Evolutionary conservation across 371 early-diverging fungal species (phyloP).

Genomic region (Nosema muscidifuracis): DNA sequence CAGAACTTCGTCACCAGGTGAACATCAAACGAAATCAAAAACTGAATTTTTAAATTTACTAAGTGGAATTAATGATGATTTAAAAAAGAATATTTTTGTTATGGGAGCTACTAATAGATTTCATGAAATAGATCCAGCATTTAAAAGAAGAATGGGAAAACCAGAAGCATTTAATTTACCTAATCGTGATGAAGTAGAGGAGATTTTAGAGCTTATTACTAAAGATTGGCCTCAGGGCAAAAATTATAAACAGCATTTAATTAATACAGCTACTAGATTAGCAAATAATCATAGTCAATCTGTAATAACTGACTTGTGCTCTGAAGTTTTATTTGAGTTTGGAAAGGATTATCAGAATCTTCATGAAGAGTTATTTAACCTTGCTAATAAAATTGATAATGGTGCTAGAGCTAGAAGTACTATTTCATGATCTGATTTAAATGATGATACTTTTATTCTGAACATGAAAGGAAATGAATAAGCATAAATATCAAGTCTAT

Average conservation of each 20-base stretch:
- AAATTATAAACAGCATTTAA: background rate
- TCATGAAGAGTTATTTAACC: too few species aligned
- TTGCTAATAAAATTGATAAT: too few species aligned
- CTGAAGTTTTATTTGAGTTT: too few species aligned
- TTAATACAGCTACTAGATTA: too few species aligned
- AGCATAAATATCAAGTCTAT: too few species aligned
- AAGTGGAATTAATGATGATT: constrained; percentile 30
- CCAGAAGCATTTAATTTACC: constrained; percentile 32
- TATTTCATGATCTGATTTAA: too few species aligned
- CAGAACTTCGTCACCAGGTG: constrained; percentile 22
- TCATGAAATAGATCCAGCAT: constrained; percentile 44
- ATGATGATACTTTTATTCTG: too few species aligned
- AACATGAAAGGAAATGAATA: too few species aligned
- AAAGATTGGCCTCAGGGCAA: background rate
- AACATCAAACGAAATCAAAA: constrained; percentile 4
- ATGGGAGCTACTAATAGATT: constrained; percentile 51
- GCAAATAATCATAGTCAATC: too few species aligned
- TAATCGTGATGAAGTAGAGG: constrained; percentile 18
- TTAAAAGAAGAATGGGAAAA: constrained; percentile 46
- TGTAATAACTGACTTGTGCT: too few species aligned
- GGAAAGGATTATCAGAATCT: too few species aligned
- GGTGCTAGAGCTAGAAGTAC: too few species aligned
- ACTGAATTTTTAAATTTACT: constrained; percentile 49
- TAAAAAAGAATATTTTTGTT: constrained; percentile 27
- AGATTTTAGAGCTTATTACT: constrained; percentile 3